These are phyloP conservation scores for Dicorynia guianensis DNA, from an alignment of 306 rosid species.

Conservation along the genomic window DNA sequence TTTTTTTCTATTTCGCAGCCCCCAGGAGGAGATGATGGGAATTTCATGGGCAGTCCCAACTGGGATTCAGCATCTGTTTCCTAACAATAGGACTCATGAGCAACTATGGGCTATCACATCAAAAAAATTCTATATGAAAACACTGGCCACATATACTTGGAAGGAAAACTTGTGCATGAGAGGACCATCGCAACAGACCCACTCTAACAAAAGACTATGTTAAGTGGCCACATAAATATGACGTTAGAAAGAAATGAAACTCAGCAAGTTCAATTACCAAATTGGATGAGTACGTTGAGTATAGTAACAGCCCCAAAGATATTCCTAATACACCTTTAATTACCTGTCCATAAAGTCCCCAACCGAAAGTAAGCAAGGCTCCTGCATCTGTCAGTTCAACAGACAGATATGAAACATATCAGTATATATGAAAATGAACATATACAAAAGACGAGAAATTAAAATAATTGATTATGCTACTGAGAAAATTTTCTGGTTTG, in stretches of 20 bases:
- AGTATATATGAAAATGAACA: constrained; percentile 5
- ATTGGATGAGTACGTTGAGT: neutral
- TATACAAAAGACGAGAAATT: neutral
- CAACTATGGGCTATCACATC: neutral
- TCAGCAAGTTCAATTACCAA: constrained; percentile 1
- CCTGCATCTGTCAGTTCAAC: constrained; percentile 71
- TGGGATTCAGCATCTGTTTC: constrained; percentile 9
- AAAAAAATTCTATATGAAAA: neutral
- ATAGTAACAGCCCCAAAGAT: neutral
- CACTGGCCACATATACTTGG: neutral
- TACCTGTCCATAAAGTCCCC: constrained; percentile 97
- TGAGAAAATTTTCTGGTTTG: neutral
- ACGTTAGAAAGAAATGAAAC: neutral
- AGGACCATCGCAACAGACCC: neutral
- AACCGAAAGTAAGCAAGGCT: constrained; percentile 80
- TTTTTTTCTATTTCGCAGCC: neutral
- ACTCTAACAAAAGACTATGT: neutral
- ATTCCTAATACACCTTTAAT: constrained; percentile 28
- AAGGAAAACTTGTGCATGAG: neutral
- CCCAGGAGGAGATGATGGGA: neutral
- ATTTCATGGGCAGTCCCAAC: constrained; percentile 8
- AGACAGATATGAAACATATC: constrained; percentile 13
- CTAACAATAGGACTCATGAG: neutral
- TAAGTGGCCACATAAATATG: neutral
- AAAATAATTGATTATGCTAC: neutral